Evolutionary conservation across 2,329 filamentous ascomycete genomes (phyloP).

Genomic region (Aspergillus sp.): DNA sequence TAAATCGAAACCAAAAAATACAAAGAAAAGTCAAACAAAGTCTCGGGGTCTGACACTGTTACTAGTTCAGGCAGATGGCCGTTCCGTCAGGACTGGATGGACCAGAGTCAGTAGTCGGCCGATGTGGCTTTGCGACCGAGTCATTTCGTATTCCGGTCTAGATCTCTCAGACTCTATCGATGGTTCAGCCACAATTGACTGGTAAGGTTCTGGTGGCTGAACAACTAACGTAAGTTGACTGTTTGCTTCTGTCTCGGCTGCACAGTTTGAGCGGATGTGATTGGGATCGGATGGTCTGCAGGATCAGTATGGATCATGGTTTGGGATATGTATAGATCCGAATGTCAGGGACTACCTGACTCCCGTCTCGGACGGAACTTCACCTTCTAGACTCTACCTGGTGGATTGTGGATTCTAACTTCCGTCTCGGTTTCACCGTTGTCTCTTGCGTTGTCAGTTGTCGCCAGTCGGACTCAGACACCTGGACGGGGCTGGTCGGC

Average conservation of each 20-base stretch:
- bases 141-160: slow-evolving; percentile 5
- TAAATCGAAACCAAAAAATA: too few species aligned
- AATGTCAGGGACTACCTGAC: too few species aligned
- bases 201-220: not conserved
- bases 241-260: too few species aligned
- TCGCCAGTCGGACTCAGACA: not conserved
- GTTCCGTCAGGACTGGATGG: not conserved
- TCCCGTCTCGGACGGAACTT: too few species aligned
- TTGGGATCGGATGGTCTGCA: not conserved
- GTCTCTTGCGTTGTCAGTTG: not conserved
- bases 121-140: slow-evolving; percentile 13
- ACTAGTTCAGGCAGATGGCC: not conserved
- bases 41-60: not conserved
- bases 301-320: too few species aligned
- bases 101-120: slow-evolving; percentile 8
- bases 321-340: too few species aligned
- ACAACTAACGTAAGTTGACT: not conserved
- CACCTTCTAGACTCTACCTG: too few species aligned
- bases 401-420: too few species aligned
- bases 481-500: too few species aligned
- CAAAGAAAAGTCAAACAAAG: too few species aligned
- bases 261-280: too few species aligned
- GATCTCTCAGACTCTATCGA: not conserved
- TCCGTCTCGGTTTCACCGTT: not conserved
- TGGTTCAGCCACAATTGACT: not conserved